Conservation (phyloP, 768 basidiomycete genomes). For the Mycena vulgaris region DNA sequence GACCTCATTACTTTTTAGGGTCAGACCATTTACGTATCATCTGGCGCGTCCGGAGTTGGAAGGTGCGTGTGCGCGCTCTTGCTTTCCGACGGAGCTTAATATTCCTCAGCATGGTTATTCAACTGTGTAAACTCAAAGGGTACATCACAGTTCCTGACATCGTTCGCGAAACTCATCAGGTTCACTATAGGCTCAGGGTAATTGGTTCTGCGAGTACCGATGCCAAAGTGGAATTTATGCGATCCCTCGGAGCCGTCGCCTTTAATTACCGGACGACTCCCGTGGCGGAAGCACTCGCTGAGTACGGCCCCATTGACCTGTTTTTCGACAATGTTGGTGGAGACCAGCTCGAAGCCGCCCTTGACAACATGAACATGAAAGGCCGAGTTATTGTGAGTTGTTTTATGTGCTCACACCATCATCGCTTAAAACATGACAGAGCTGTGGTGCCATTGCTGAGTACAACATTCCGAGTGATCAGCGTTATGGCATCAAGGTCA, state of each 20-base stretch:
- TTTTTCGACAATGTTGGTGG: slow-evolving; percentile 64
- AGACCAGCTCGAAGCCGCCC: slow-evolving; percentile 52
- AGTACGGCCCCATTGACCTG: slow-evolving; percentile 62
- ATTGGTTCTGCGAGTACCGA: slow-evolving; percentile 75
- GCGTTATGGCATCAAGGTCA: slow-evolving; percentile 36
- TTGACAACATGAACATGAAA: slow-evolving; percentile 52
- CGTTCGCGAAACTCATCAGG: too few species aligned
- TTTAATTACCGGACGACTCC: slow-evolving; percentile 72
- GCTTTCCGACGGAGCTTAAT: neutral
- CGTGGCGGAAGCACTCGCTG: slow-evolving; percentile 59
- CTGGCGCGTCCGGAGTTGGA: slow-evolving; percentile 44
- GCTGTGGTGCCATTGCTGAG: slow-evolving; percentile 31
- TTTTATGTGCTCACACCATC: neutral
- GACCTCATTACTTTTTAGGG: slow-evolving; percentile 14
- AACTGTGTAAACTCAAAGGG: slow-evolving; percentile 56
- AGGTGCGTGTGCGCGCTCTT: slow-evolving; percentile 12
- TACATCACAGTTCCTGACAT: neutral
- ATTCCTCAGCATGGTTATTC: slow-evolving; percentile 48
- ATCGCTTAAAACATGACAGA: neutral
- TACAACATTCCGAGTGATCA: slow-evolving; percentile 32
- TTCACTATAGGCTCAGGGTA: slow-evolving; percentile 59
- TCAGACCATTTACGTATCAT: slow-evolving; percentile 41
- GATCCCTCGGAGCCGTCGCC: slow-evolving; percentile 65
- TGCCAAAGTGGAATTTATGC: slow-evolving; percentile 70
- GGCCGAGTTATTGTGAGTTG: slow-evolving; percentile 60